Evolutionary conservation across 805 yeast genomes (phyloP).

Genomic region (Ogataea methanolica): DNA sequence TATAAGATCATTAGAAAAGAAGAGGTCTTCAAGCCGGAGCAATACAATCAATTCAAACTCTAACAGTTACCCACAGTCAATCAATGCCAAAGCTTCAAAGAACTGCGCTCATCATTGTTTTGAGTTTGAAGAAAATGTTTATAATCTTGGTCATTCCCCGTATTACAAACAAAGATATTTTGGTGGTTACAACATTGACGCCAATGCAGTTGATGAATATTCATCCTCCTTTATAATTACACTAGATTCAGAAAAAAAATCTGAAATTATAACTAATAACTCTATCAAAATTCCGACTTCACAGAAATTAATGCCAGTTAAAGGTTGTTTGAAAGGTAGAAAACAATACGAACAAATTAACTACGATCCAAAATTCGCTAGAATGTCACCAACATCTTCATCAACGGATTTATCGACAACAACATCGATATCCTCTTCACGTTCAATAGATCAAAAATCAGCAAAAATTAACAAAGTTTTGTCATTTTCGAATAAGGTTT

Average conservation of each 20-base stretch:
- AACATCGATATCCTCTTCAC: neutral
- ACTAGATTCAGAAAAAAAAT: neutral
- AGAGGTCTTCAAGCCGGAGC: slow-evolving; percentile 29
- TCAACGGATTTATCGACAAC: neutral
- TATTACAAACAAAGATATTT: slow-evolving; percentile 13
- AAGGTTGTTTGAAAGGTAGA: slow-evolving; percentile 8
- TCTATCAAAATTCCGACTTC: slow-evolving; percentile 1
- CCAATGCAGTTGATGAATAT: neutral
- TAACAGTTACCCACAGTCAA: slow-evolving; percentile 12
- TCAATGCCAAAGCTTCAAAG: slow-evolving; percentile 12
- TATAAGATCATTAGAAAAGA: slow-evolving; percentile 33
- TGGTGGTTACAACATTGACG: neutral
- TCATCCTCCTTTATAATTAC: no score
- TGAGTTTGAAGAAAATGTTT: slow-evolving; percentile 19
- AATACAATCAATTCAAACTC: slow-evolving; percentile 20
- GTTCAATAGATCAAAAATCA: neutral
- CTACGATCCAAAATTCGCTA: neutral
- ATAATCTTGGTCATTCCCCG: slow-evolving; percentile 15
- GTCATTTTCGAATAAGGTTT: slow-evolving; percentile 43
- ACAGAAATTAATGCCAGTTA: neutral
- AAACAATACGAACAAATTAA: neutral
- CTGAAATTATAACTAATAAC: slow-evolving; percentile 8
- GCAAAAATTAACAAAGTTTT: slow-evolving; percentile 6
- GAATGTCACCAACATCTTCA: slow-evolving; percentile 1
- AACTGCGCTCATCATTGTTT: slow-evolving; percentile 9